Evolutionary conservation across 2,329 filamentous ascomycete species (phyloP).

Genomic region (Pleomassaria siparia): DNA sequence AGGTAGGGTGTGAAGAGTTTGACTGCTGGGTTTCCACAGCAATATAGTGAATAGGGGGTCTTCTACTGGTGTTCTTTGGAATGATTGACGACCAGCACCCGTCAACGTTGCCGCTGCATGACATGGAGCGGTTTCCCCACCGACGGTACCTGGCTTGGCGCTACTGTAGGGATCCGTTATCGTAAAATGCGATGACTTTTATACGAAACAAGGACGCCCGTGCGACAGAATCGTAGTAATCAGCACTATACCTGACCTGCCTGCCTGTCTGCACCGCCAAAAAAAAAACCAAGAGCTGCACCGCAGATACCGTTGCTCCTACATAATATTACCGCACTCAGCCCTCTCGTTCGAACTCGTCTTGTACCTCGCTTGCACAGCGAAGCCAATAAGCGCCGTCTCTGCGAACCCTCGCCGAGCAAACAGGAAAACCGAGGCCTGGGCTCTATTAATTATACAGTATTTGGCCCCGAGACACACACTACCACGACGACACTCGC

Average conservation of each 20-base stretch:
- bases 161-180: not conserved
- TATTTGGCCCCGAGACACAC: slow-evolving; percentile 5
- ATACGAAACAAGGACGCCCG: slow-evolving; percentile 5
- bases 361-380: not conserved
- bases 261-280: no score
- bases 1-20: no score
- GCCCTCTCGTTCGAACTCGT: not conserved
- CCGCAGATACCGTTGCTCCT: not conserved
- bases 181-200: slow-evolving; percentile 5
- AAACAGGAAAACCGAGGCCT: not conserved
- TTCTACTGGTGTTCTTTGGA: not conserved
- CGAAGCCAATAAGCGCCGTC: not conserved
- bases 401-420: not conserved
- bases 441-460: not conserved
- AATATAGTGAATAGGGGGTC: not conserved
- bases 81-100: not conserved
- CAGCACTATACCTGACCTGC: not conserved
- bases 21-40: not conserved
- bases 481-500: no score
- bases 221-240: not conserved
- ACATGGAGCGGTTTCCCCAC: not conserved
- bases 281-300: not conserved
- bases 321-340: not conserved
- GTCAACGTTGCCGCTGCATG: not conserved
- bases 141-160: not conserved